phyloP scores from a whole-genome alignment of 805 yeast genomes.

The Kazachstania bromeliacearum region DNA sequence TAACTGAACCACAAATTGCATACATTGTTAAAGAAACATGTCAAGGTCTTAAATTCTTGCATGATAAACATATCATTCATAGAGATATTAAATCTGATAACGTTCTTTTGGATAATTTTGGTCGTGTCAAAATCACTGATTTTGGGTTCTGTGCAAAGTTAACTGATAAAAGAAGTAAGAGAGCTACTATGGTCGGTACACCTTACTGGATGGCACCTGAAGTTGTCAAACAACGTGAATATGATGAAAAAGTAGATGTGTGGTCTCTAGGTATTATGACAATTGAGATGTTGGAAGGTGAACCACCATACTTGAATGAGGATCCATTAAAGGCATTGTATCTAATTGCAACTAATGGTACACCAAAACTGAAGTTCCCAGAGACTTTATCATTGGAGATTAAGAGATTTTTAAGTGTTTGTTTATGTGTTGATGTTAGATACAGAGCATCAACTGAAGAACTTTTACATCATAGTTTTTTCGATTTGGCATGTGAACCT shows the following conservation, averaged over 20 bases:
- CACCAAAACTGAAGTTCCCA: conserved; percentile 88
- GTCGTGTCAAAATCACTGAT: conserved; percentile 90
- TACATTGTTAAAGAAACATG: conserved; percentile 85
- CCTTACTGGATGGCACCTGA: conserved; percentile 99
- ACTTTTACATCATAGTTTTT: conserved; percentile 65
- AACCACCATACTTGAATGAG: conserved; percentile 95
- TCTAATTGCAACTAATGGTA: conserved; percentile 92
- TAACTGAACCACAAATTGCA: conserved; percentile 84
- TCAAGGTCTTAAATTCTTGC: conserved; percentile 85
- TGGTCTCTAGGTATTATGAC: conserved; percentile 99
- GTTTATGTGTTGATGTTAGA: conserved; percentile 89
- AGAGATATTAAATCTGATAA: conserved; percentile 96
- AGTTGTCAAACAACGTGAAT: conserved; percentile 89
- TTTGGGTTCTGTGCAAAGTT: conserved; percentile 96
- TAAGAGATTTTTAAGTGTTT: conserved; percentile 78
- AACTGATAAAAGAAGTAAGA: conserved; percentile 71
- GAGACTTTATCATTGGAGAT: conserved; percentile 71
- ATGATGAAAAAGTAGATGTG: conserved; percentile 93
- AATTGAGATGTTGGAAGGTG: conserved; percentile 97
- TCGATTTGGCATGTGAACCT: conserved; percentile 53
- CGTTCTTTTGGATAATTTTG: conserved; percentile 70
- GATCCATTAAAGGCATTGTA: conserved; percentile 91
- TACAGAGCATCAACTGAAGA: conserved; percentile 88
- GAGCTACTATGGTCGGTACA: conserved; percentile 98
- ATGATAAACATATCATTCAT: conserved; percentile 86